Conservation (phyloP, 306 rosid species). For the Prunus mira region DNA sequence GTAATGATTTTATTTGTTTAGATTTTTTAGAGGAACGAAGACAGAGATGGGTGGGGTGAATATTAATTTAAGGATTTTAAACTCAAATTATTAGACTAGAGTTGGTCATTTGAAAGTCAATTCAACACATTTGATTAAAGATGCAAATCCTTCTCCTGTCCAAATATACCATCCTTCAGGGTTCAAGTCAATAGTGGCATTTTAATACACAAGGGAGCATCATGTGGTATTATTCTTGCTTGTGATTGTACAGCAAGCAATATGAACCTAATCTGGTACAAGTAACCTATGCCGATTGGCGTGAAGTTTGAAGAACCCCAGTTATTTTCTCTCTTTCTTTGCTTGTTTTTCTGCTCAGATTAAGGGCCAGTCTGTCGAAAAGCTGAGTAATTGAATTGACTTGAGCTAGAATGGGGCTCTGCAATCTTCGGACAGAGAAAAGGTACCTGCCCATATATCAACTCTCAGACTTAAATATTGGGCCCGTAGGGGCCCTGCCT, state of each 20-base stretch:
- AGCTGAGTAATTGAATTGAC: background rate
- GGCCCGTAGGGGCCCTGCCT: background rate
- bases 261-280: background rate
- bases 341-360: background rate
- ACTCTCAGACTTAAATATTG: background rate
- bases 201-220: background rate
- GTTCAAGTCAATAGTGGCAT: background rate
- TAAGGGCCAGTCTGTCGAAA: background rate
- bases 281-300: background rate
- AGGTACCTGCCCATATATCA: background rate
- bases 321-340: too few relatives aligned
- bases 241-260: background rate
- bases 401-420: background rate
- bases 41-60: too few relatives aligned
- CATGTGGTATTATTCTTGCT: background rate
- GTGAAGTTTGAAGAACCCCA: background rate
- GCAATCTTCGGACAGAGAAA: conserved; percentile 1
- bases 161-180: background rate
- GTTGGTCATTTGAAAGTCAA: background rate
- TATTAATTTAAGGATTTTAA: too few relatives aligned
- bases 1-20: too few relatives aligned
- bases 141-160: background rate
- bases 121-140: background rate
- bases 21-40: too few relatives aligned
- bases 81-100: too few relatives aligned